phyloP scores from a whole-genome alignment of 345 rosid species.

The Euclidium syriacum region DNA sequence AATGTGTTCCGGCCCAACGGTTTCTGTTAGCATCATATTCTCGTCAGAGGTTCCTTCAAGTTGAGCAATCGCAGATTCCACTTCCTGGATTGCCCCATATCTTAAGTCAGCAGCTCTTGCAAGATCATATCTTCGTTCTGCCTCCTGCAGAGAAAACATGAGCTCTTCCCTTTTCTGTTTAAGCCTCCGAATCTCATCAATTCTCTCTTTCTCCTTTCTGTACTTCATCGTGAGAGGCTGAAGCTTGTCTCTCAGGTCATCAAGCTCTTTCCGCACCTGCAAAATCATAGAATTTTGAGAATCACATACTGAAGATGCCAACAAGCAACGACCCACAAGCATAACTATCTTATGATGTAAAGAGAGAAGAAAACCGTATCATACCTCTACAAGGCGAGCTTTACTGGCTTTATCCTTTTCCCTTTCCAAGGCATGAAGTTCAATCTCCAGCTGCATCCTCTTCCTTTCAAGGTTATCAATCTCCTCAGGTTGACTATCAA shows the following conservation, averaged over 20 bases:
- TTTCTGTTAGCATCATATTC: slow-evolving; percentile 73
- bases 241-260: slow-evolving; percentile 84
- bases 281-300: neutral
- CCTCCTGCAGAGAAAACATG: slow-evolving; percentile 65
- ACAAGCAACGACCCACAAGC: neutral
- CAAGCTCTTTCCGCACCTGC: slow-evolving; percentile 83
- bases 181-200: slow-evolving; percentile 76
- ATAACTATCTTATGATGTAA: slow-evolving; percentile 25
- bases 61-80: slow-evolving; percentile 61
- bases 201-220: slow-evolving; percentile 80
- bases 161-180: slow-evolving; percentile 87
- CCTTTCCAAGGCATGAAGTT: slow-evolving; percentile 82
- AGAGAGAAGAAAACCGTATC: slow-evolving; percentile 3
- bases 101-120: slow-evolving; percentile 87
- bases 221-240: slow-evolving; percentile 88
- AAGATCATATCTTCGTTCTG: slow-evolving; percentile 81
- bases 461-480: slow-evolving; percentile 85
- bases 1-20: slow-evolving; percentile 85
- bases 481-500: slow-evolving; percentile 95
- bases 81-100: slow-evolving; percentile 82
- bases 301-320: neutral
- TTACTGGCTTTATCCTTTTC: slow-evolving; percentile 95
- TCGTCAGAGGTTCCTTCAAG: slow-evolving; percentile 62
- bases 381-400: slow-evolving; percentile 76
- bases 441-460: slow-evolving; percentile 83